Base-by-base conservation (phyloP, 441 rosid species). In the Erodium texanum region DNA sequence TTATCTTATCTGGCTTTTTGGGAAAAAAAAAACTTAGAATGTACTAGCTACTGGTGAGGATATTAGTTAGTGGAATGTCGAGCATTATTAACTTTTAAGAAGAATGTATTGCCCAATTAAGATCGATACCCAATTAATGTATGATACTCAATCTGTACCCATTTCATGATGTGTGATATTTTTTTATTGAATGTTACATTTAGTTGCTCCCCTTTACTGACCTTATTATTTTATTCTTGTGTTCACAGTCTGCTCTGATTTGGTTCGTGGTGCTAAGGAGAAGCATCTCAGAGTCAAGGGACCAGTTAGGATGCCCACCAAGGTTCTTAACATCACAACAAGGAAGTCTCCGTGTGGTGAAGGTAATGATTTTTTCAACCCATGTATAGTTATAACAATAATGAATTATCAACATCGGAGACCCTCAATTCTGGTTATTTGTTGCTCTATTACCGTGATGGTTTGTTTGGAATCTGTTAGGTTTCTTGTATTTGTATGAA, bases 331-430 rank as follows among this genome's bases (percentile, higher is more conserved):
- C 34, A 80, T 85, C 66, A 85, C 84, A 20, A 82, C 82, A 24
- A 72, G 86, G 64, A 82, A 82, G 73, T 72, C 83, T 18, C 89
- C 84, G 16, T 85, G 85, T 73, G 89, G 87, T 61, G 85, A 85
- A 78, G 89, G 87, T 83, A 73, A 73, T 62, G 0, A 27, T 15
- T 34, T 54, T 56, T 36, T 5, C 22, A 10, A 19, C 22, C 29
- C 2, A 45, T 45, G 54, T 1, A 38, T 38, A 7, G 1, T 7
- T 38, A 0, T 38, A 0, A 36, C 8, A 7, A 7, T 38, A 0
- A 7, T 5, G 10, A 38, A 4, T 38, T 10, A 2, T 38, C 8
- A 7, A 38, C 12, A 10, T 38, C 0, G 1, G 10, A 7, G 10
- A 38, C 2, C 2, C 1, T 38, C 8, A 7, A 10, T 9, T 38